Evolutionary conservation across 805 yeast genomes (phyloP), one percentile per base, ranked within the genome.

Genomic region (Debaryomyces prosopidis): DNA sequence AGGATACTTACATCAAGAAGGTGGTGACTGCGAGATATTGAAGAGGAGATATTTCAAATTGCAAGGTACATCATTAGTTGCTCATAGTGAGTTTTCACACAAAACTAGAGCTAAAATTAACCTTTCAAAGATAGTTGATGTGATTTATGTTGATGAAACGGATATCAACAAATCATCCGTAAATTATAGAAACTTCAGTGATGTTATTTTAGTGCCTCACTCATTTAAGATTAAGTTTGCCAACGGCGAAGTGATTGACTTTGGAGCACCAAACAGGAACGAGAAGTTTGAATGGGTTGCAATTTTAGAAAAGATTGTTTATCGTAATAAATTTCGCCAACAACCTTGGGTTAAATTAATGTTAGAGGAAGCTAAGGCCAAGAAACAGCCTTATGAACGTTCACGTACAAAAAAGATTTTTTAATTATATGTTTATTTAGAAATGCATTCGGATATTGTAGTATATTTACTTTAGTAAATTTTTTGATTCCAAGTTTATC

Each of bases 1-100:
- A 59, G 97, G 97, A 0, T 84, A 71, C 57, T 68, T 92, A 68
- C 81, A 82, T 55, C 98, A 91, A 66, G 89, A 85, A 58, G 98
- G 98, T 15, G 97, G 97, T 8, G 98, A 91, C 67, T 79, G 94
- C 53, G 79, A 75, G 12, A 69, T 75, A 23, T 81, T 91, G 82
- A 80, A 87, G 53, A 79, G 86, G 52, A 75, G 97, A 46, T 88
- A 66, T 66, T 89, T 85, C 69, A 83, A 79, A 51, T 71, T 91
- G n/a, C 71, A 77, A 38, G 96, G 92, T 0, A 77, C 82, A 7
- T 80, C 82, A 30, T 69, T 91, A 53, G 73, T 83, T 43, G 96
- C 96, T 0, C 88, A 85, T 59, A 84, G 87, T 53, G 94, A 85
- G 51, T 71, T 71, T 23, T 72, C 85, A 2, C 80, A 71, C 62